Conservation (phyloP, 768 basidiomycete genomes). For the Phanerochaete sordida region DNA sequence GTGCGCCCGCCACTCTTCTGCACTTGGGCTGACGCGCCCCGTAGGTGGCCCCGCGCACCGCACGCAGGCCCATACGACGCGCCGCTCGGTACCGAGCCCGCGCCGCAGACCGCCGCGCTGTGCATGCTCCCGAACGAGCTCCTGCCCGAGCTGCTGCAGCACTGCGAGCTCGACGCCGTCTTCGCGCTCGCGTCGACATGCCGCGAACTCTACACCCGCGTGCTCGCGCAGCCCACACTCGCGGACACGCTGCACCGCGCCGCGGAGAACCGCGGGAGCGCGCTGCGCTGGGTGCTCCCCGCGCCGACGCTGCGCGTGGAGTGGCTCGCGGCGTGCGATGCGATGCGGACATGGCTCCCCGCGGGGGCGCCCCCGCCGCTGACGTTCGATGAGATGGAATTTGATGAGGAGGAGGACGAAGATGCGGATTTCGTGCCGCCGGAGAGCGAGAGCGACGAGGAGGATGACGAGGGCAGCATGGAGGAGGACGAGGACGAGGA, state of each 20-base stretch:
- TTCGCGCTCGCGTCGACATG: constrained; percentile 2
- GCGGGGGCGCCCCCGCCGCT: background rate
- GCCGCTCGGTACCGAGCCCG: background rate
- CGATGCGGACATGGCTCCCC: background rate
- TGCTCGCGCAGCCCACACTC: background rate
- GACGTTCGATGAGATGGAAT: background rate
- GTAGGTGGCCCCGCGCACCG: background rate
- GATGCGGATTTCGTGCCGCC: background rate
- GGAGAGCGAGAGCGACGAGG: background rate
- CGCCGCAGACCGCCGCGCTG: background rate
- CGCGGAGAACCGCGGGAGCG: background rate
- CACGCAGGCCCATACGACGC: background rate
- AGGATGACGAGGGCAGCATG: background rate
- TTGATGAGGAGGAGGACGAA: background rate
- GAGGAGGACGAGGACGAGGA: background rate
- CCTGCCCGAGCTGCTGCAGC: background rate
- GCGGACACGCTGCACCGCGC: background rate
- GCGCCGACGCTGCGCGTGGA: background rate
- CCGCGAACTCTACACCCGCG: background rate
- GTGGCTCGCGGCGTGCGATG: background rate
- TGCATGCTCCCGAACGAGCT: background rate
- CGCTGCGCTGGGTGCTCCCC: constrained; percentile 1
- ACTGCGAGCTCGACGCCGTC: background rate
- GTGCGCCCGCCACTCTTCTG: background rate
- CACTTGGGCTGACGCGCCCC: background rate